Percentiles rank a stretch among this genome's conserved stretches.
phyloP scores from a whole-genome alignment of 2,329 filamentous ascomycete species.

The Tolypocladium sp. region DNA sequence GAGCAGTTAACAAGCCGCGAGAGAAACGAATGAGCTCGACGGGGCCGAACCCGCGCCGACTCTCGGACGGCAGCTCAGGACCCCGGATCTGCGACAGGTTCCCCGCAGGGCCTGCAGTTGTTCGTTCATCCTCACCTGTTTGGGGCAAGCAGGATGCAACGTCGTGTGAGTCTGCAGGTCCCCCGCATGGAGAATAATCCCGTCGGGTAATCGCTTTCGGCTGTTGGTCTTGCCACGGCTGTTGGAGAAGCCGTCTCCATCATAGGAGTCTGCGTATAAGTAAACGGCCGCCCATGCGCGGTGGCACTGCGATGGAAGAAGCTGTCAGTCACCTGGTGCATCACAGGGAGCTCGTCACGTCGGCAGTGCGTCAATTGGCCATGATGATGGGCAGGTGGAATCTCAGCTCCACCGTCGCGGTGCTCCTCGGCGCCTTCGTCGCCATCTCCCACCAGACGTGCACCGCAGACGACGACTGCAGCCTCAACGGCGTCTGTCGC shows the following conservation, averaged over 20 bases:
- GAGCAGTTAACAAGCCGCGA: neutral
- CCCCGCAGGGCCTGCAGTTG: neutral
- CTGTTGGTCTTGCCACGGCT: neutral
- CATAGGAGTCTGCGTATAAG: neutral
- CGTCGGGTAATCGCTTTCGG: neutral
- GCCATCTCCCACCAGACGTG: slow-evolving; percentile 4
- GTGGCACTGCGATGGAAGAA: neutral
- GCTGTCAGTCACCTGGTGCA: neutral
- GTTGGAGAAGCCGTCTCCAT: neutral
- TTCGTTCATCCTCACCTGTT: neutral
- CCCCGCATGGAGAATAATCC: neutral
- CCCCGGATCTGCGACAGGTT: neutral
- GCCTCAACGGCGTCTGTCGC: slow-evolving; percentile 12
- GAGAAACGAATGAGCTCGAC: neutral
- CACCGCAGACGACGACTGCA: slow-evolving; percentile 15
- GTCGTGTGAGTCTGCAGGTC: neutral
- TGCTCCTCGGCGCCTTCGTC: neutral
- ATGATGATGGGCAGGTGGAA: neutral
- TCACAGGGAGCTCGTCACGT: neutral
- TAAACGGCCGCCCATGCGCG: neutral
- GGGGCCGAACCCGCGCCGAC: neutral
- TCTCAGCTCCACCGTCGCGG: neutral
- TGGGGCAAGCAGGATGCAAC: neutral
- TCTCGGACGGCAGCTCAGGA: neutral
- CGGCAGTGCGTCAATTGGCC: no score